Evolutionary conservation across 179 eudicot species (phyloP).

Genomic region (Corrigiola litoralis): DNA sequence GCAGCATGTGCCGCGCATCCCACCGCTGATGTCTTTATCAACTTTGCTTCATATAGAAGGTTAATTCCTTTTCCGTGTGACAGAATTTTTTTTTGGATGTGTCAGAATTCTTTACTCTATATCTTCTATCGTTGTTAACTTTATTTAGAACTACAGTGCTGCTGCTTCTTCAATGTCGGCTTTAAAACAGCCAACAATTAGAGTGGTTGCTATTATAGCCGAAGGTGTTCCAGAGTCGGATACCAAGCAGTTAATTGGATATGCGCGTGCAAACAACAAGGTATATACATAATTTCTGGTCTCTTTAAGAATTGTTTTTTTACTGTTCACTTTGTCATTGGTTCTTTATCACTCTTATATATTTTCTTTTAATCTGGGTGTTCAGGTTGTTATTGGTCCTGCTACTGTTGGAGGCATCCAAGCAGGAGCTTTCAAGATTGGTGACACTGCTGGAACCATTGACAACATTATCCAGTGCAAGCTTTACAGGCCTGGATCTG

Average conservation of each 20-base stretch:
- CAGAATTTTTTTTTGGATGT: background rate
- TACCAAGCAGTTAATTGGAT: conserved; percentile 89
- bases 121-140: conserved; percentile 3
- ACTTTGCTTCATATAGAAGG: conserved; percentile 98
- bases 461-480: conserved; percentile 96
- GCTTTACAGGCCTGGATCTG: conserved; percentile 98
- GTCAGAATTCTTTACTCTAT: background rate
- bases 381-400: conserved; percentile 92
- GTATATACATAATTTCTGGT: conserved; percentile 28
- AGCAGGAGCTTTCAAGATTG: conserved; percentile 99
- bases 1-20: conserved; percentile 96
- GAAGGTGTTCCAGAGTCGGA: conserved; percentile 99
- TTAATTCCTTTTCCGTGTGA: too few relatives aligned
- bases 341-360: background rate
- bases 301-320: background rate
- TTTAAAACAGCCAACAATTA: conserved; percentile 92
- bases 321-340: background rate
- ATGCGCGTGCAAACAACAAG: conserved; percentile 94
- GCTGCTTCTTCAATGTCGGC: conserved; percentile 96
- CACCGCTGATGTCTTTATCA: conserved; percentile 97
- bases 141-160: conserved; percentile 55
- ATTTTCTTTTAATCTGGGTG: conserved; percentile 3
- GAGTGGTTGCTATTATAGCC: conserved; percentile 95
- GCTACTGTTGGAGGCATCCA: conserved; percentile 99
- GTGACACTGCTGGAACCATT: conserved; percentile 98